phyloP scores from a whole-genome alignment of 345 rosid species.

The Eucalyptus tenuipes region DNA sequence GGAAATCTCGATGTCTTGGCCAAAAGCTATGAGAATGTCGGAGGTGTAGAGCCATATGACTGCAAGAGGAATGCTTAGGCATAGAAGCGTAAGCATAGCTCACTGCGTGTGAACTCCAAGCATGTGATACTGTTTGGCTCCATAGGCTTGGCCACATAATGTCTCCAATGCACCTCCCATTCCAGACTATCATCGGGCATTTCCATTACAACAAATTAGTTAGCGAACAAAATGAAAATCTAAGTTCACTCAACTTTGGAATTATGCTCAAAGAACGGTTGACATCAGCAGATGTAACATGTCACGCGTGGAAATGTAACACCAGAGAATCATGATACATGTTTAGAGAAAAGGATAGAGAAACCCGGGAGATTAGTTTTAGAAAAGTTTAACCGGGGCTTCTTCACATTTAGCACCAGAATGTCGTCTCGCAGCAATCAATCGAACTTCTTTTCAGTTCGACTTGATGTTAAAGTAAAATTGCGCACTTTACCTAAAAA shows the following conservation, averaged over 20 bases:
- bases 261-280: not conserved
- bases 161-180: constrained; percentile 41
- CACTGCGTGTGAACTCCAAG: constrained; percentile 55
- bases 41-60: constrained; percentile 38
- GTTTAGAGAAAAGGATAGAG: not conserved
- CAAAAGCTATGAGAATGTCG: constrained; percentile 24
- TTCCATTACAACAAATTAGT: not conserved
- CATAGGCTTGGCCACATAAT: constrained; percentile 59
- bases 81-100: constrained; percentile 42
- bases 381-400: not conserved
- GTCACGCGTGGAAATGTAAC: not conserved
- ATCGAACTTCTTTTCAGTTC: not conserved
- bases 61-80: constrained; percentile 34
- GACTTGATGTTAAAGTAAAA: not conserved
- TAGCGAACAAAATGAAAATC: not conserved
- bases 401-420: not conserved
- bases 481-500: not conserved
- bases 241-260: not conserved
- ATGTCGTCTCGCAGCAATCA: not conserved
- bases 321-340: not conserved
- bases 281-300: not conserved
- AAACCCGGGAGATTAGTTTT: not conserved
- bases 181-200: not conserved
- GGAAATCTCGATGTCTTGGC: constrained; percentile 35
- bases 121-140: constrained; percentile 51